Conservation (phyloP, 1,284 basidiomycete species). For the Rhizoctonia solani region DNA sequence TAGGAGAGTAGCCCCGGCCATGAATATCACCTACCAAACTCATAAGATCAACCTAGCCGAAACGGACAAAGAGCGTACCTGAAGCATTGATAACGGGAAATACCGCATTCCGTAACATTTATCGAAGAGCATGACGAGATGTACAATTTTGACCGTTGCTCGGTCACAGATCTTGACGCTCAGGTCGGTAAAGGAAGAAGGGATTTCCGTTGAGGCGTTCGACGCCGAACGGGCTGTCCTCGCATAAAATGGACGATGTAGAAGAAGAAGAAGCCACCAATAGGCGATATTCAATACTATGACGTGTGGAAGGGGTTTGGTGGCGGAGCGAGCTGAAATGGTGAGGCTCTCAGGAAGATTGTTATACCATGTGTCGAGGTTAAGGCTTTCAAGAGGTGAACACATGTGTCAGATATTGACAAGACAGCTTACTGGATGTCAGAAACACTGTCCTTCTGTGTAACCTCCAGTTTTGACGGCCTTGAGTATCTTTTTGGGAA, state of each 20-base stretch:
- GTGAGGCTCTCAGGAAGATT: constrained; percentile 53
- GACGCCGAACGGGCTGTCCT: constrained; percentile 43
- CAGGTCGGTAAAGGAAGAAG: constrained; percentile 49
- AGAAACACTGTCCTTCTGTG: constrained; percentile 40
- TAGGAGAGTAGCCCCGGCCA: constrained; percentile 21
- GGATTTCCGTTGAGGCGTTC: constrained; percentile 44
- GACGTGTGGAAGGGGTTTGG: constrained; percentile 60
- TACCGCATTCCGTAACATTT: constrained; percentile 24
- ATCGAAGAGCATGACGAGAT: constrained; percentile 48
- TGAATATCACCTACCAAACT: constrained; percentile 9
- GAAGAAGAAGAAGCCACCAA: constrained; percentile 66
- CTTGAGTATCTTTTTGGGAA: constrained; percentile 13
- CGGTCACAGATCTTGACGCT: constrained; percentile 56
- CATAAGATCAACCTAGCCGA: neutral
- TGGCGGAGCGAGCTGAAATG: constrained; percentile 55
- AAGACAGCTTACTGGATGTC: constrained; percentile 56
- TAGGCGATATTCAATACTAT: constrained; percentile 66
- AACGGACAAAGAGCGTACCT: neutral
- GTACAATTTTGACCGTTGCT: constrained; percentile 67
- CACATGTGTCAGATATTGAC: neutral
- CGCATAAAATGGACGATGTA: constrained; percentile 68
- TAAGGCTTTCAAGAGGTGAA: constrained; percentile 49
- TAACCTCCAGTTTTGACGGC: constrained; percentile 30
- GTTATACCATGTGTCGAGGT: constrained; percentile 64
- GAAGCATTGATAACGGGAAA: constrained; percentile 24